These are phyloP conservation scores for Achlya hypogyna DNA, from an alignment of 352 stramenopile species.

Conservation along the genomic window DNA sequence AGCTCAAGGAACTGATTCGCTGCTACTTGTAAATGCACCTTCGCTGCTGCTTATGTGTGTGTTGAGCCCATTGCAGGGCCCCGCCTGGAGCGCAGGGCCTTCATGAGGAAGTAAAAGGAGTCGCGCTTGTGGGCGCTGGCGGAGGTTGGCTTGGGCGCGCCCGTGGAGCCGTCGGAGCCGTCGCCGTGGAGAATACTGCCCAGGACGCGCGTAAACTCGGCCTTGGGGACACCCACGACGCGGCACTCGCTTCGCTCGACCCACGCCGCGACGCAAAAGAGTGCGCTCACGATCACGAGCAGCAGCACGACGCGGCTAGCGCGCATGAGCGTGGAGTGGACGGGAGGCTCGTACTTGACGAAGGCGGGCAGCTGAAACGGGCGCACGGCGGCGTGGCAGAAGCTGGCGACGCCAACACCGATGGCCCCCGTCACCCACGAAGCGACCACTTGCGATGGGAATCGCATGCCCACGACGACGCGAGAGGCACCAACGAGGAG, in stretches of 20 bases:
- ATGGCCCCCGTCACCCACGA: conserved; percentile 53
- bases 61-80: not conserved
- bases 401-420: conserved; percentile 45
- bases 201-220: conserved; percentile 44
- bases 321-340: not conserved
- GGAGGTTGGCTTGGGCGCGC: conserved; percentile 24
- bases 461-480: conserved; percentile 40
- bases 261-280: not conserved
- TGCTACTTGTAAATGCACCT: not conserved
- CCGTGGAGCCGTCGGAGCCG: not conserved
- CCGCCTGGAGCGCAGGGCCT: conserved; percentile 33
- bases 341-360: conserved; percentile 30
- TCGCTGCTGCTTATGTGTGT: not conserved
- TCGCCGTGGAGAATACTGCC: conserved; percentile 40
- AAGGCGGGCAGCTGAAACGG: conserved; percentile 35
- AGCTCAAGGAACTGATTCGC: conserved; percentile 41
- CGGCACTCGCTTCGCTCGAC: conserved; percentile 53
- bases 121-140: conserved; percentile 32
- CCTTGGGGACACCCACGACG: conserved; percentile 30
- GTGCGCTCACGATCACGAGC: not conserved
- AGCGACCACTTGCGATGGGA: conserved; percentile 44
- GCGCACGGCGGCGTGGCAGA: conserved; percentile 40
- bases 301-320: not conserved
- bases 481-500: conserved; percentile 31
- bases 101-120: conserved; percentile 74